phyloP scores from a whole-genome alignment of 2,329 filamentous ascomycete genomes.

The Pseudogymnoascus sp. region DNA sequence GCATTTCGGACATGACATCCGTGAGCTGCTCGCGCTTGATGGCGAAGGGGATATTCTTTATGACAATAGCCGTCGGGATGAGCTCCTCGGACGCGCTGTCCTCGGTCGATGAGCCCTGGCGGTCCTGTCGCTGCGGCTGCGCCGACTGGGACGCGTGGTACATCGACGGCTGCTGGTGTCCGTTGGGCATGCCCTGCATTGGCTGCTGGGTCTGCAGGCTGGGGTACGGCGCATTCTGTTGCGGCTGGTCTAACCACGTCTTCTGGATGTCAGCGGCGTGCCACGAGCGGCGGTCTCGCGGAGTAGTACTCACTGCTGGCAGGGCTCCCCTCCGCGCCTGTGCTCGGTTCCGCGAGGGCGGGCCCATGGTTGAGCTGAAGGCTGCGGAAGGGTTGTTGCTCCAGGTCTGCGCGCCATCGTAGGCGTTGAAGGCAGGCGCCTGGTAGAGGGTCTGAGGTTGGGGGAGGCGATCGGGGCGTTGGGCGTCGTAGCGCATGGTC shows the following conservation, averaged over 20 bases:
- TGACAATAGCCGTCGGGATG: conserved; percentile 96
- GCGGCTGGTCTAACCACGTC: not conserved
- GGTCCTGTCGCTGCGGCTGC: not conserved
- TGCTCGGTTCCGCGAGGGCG: not conserved
- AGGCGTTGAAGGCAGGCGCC: not conserved
- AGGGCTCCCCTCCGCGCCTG: conserved; percentile 2
- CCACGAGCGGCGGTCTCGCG: not conserved
- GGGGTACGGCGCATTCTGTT: conserved; percentile 3
- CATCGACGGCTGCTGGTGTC: not conserved
- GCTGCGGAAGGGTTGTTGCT: not conserved
- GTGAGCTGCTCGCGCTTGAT: conserved; percentile 95
- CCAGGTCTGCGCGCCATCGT: not conserved
- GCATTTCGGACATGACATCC: conserved; percentile 87
- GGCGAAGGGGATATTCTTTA: conserved; percentile 99
- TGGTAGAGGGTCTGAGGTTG: not conserved
- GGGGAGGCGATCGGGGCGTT: not conserved
- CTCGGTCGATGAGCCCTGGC: conserved; percentile 9
- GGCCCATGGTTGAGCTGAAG: not conserved
- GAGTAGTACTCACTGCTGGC: not conserved
- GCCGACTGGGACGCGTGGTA: not conserved
- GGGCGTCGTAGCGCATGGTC: not conserved
- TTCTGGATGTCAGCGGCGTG: conserved; percentile 1
- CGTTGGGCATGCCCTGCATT: conserved; percentile 2
- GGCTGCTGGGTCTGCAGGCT: conserved; percentile 1
- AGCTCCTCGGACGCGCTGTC: conserved; percentile 58